phyloP scores from a whole-genome alignment of 2,329 filamentous ascomycete species.

The Dactylellina drechsleri region DNA sequence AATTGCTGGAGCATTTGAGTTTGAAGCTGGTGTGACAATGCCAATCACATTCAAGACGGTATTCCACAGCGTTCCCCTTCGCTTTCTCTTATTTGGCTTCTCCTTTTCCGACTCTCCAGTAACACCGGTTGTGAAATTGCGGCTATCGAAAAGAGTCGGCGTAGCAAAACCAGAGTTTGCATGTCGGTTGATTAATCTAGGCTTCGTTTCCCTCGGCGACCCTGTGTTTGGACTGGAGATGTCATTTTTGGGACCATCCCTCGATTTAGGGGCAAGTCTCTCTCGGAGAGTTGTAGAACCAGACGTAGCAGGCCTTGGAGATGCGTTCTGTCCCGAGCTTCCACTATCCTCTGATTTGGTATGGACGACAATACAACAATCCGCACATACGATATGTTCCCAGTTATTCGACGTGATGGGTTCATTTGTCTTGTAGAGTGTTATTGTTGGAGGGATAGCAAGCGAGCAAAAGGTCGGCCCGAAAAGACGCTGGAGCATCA shows the following conservation, averaged over 20 bases:
- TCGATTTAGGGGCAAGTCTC: slow-evolving; percentile 29
- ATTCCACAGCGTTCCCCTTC: slow-evolving; percentile 43
- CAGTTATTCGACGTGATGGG: slow-evolving; percentile 39
- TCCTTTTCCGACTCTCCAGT: slow-evolving; percentile 22
- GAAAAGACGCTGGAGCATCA: slow-evolving; percentile 49
- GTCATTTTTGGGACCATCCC: slow-evolving; percentile 42
- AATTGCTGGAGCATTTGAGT: slow-evolving; percentile 11
- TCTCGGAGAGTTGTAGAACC: slow-evolving; percentile 32
- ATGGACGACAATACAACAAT: slow-evolving; percentile 51
- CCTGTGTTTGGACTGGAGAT: slow-evolving; percentile 32
- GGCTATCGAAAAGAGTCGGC: slow-evolving; percentile 49
- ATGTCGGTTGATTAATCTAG: slow-evolving; percentile 50
- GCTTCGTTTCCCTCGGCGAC: slow-evolving; percentile 21
- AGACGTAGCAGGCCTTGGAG: slow-evolving; percentile 34
- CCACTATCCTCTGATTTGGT: slow-evolving; percentile 47
- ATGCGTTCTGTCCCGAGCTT: slow-evolving; percentile 23
- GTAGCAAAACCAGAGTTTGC: slow-evolving; percentile 46
- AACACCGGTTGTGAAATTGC: slow-evolving; percentile 27
- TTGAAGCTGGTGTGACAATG: slow-evolving; percentile 37
- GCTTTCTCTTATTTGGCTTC: slow-evolving; percentile 39
- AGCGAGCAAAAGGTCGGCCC: slow-evolving; percentile 48
- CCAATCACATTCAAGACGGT: slow-evolving; percentile 46
- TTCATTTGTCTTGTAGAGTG: slow-evolving; percentile 33
- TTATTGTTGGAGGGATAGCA: slow-evolving; percentile 45
- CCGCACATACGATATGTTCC: slow-evolving; percentile 34